These are phyloP conservation scores for Protomyces inouyei DNA, from an alignment of 1,139 yeast species.

Conservation along the genomic window DNA sequence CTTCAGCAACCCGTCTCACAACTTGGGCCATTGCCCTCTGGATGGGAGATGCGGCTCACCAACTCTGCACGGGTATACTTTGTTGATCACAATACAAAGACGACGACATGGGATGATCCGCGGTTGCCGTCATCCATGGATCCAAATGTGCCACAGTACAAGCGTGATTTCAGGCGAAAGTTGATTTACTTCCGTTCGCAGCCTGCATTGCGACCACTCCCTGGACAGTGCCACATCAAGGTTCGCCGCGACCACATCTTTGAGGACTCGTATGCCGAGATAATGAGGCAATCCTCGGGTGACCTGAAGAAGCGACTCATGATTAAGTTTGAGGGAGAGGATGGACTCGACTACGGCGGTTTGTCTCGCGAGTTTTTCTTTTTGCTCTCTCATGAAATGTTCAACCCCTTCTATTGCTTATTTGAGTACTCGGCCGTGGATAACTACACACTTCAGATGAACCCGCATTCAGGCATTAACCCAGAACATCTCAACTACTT, in stretches of 20 bases:
- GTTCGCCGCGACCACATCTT: slow-evolving; percentile 94
- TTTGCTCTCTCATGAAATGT: slow-evolving; percentile 94
- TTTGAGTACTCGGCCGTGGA: slow-evolving; percentile 97
- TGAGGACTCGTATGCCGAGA: slow-evolving; percentile 96
- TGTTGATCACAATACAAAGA: slow-evolving; percentile 97
- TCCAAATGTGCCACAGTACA: slow-evolving; percentile 97
- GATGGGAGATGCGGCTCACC: slow-evolving; percentile 99
- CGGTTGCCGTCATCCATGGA: slow-evolving; percentile 94
- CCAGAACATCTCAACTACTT: slow-evolving; percentile 97
- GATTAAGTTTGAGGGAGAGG: slow-evolving; percentile 99
- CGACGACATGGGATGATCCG: slow-evolving; percentile 99
- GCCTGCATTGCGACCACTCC: slow-evolving; percentile 92
- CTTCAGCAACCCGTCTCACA: slow-evolving; percentile 99
- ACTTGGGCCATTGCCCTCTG: slow-evolving; percentile 94
- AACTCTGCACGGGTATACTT: slow-evolving; percentile 97
- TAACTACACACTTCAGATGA: slow-evolving; percentile 93
- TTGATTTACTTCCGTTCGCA: slow-evolving; percentile 96
- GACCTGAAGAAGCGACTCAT: slow-evolving; percentile 93
- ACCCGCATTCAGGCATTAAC: slow-evolving; percentile 95
- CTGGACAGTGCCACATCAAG: slow-evolving; percentile 98
- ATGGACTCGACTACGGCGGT: slow-evolving; percentile 99
- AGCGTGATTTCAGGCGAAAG: slow-evolving; percentile 97
- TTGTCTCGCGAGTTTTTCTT: slow-evolving; percentile 97
- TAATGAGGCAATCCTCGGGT: slow-evolving; percentile 98
- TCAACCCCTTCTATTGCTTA: slow-evolving; percentile 93